phyloP scores from a whole-genome alignment of 129 eudicot species.

The Gnaphalium uliginosum region DNA sequence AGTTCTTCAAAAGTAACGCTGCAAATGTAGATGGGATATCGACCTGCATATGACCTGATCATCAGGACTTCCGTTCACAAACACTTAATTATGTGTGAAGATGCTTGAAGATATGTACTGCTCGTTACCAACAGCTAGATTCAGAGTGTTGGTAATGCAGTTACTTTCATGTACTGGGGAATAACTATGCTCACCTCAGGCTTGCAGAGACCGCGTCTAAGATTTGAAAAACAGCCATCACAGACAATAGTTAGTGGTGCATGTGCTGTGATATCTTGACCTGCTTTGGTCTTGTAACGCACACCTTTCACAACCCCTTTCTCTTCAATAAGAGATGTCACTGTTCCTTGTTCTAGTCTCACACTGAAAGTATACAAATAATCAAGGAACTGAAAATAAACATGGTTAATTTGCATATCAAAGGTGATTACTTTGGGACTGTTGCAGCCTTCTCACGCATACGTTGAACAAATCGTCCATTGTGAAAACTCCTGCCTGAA shows the following conservation, averaged over 20 bases:
- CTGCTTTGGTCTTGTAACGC: constrained; percentile 55
- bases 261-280: constrained; percentile 44
- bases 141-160: not conserved
- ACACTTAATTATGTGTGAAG: no score
- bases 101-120: no score
- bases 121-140: no score
- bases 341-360: constrained; percentile 70
- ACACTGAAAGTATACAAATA: constrained; percentile 41
- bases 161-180: not conserved
- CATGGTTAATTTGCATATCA: not conserved
- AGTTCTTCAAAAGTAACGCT: constrained; percentile 59
- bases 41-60: constrained; percentile 35
- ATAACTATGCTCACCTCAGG: constrained; percentile 50
- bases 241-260: constrained; percentile 81
- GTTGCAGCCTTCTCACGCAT: constrained; percentile 73
- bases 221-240: constrained; percentile 78
- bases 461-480: constrained; percentile 61
- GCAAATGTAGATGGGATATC: constrained; percentile 60
- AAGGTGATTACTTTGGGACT: constrained; percentile 47
- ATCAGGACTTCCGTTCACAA: not conserved
- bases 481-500: constrained; percentile 65
- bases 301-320: constrained; percentile 67
- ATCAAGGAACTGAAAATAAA: not conserved
- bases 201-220: constrained; percentile 70
- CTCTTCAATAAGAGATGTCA: constrained; percentile 66